Conservation (phyloP, 106 monocot species). For the Hemerocallis citrina region DNA sequence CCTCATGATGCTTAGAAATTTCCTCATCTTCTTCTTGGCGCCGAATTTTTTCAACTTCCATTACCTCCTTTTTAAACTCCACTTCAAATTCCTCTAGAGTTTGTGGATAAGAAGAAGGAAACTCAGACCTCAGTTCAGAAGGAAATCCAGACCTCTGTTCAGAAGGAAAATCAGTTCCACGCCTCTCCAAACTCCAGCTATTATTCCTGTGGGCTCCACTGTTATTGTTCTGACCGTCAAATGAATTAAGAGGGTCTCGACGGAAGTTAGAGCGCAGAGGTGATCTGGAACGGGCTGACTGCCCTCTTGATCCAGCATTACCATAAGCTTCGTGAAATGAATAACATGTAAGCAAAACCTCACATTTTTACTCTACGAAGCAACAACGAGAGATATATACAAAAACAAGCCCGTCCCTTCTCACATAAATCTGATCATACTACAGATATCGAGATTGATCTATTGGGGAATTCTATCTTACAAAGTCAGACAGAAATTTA, state of each 20-base stretch:
- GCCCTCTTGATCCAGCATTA: slow-evolving; percentile 68
- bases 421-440: slow-evolving; percentile 28
- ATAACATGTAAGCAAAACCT: slow-evolving; percentile 51
- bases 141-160: slow-evolving; percentile 35
- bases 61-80: slow-evolving; percentile 60
- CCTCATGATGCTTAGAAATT: slow-evolving; percentile 81
- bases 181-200: slow-evolving; percentile 39
- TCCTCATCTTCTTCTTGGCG: slow-evolving; percentile 93
- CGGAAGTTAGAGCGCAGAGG: slow-evolving; percentile 32
- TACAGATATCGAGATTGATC: slow-evolving; percentile 26
- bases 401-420: slow-evolving; percentile 18
- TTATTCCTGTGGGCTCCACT: slow-evolving; percentile 25
- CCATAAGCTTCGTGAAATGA: slow-evolving; percentile 86
- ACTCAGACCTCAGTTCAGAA: slow-evolving; percentile 27
- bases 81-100: slow-evolving; percentile 75
- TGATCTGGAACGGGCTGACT: slow-evolving; percentile 49
- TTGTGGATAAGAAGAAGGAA: slow-evolving; percentile 20
- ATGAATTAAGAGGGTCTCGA: slow-evolving; percentile 38
- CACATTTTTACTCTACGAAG: slow-evolving; percentile 30
- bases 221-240: slow-evolving; percentile 34
- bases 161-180: slow-evolving; percentile 28
- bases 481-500: slow-evolving; percentile 48
- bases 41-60: slow-evolving; percentile 44
- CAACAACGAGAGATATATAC: background rate
- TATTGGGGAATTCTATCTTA: slow-evolving; percentile 33